Conservation (phyloP, 2,329 filamentous ascomycete species). For the Aspergillus sp. region DNA sequence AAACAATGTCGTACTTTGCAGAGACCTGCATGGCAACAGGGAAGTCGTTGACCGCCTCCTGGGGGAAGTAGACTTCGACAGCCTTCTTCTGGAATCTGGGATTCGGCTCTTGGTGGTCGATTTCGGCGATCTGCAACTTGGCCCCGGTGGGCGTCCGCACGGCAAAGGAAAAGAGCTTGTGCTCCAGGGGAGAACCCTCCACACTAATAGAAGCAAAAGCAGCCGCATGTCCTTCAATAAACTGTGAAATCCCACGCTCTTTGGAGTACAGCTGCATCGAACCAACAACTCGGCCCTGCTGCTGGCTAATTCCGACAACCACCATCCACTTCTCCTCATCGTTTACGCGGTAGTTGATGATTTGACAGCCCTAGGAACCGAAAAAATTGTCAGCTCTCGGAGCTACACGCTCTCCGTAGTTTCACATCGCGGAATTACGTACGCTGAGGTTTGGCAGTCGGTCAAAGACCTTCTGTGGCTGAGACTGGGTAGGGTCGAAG, state of each 20-base stretch:
- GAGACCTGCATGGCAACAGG: constrained; percentile 97
- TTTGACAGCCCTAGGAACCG: constrained; percentile 76
- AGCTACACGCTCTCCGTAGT: not conserved
- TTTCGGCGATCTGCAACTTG: constrained; percentile 96
- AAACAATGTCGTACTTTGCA: constrained; percentile 93
- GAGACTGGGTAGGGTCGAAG: constrained; percentile 75
- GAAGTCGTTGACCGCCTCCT: constrained; percentile 94
- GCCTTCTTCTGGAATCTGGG: constrained; percentile 91
- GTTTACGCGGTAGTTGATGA: constrained; percentile 98
- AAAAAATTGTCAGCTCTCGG: constrained; percentile 8
- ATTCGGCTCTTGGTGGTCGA: constrained; percentile 88
- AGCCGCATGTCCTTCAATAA: constrained; percentile 95
- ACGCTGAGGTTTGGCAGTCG: constrained; percentile 86
- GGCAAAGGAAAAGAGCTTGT: constrained; percentile 95
- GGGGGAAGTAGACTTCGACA: constrained; percentile 95
- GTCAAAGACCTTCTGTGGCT: constrained; percentile 89
- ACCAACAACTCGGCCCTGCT: constrained; percentile 89
- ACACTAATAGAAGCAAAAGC: constrained; percentile 87
- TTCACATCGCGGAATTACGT: constrained; percentile 38
- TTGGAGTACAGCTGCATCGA: constrained; percentile 97
- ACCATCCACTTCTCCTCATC: constrained; percentile 98
- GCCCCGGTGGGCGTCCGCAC: constrained; percentile 86
- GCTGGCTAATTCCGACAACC: constrained; percentile 90
- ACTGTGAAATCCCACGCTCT: constrained; percentile 94
- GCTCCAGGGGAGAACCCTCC: constrained; percentile 84